Conservation (phyloP, 768 basidiomycete species). For the Omphalotus guepiniiformis region DNA sequence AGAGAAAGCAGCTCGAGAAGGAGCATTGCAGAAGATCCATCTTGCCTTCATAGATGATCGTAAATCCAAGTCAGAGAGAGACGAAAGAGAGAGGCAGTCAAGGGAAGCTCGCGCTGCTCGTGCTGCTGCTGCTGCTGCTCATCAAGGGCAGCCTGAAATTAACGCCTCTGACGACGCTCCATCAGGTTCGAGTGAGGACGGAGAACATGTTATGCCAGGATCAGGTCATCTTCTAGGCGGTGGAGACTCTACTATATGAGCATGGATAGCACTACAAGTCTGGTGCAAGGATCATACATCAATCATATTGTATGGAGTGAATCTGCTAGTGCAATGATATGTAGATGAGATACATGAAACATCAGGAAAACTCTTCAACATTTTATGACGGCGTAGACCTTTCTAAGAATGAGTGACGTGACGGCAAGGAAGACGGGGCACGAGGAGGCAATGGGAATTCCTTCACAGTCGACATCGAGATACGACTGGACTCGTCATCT, state of each 20-base stretch:
- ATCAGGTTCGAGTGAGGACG: slow-evolving; percentile 11
- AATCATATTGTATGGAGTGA: background rate
- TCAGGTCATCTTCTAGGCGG: slow-evolving; percentile 31
- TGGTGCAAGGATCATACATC: background rate
- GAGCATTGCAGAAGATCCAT: slow-evolving; percentile 60
- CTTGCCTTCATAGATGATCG: slow-evolving; percentile 79
- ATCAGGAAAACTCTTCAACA: background rate
- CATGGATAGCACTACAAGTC: background rate
- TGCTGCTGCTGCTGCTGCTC: slow-evolving; percentile 18
- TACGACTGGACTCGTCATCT: background rate
- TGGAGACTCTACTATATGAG: slow-evolving; percentile 18
- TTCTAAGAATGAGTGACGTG: background rate
- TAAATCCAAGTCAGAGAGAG: slow-evolving; percentile 45
- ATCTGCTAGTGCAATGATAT: background rate
- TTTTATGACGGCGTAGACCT: background rate
- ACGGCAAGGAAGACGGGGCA: slow-evolving; percentile 14
- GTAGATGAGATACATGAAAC: background rate
- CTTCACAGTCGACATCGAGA: slow-evolving; percentile 25
- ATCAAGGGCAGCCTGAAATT: slow-evolving; percentile 9
- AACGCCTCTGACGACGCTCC: slow-evolving; percentile 9
- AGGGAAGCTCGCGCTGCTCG: slow-evolving; percentile 35
- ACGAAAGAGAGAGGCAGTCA: slow-evolving; percentile 56
- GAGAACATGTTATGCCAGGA: slow-evolving; percentile 28
- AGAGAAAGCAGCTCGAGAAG: slow-evolving; percentile 55
- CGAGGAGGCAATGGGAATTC: slow-evolving; percentile 38